phyloP scores from a whole-genome alignment of 805 yeast species.

The Candida methanosorbosa region DNA sequence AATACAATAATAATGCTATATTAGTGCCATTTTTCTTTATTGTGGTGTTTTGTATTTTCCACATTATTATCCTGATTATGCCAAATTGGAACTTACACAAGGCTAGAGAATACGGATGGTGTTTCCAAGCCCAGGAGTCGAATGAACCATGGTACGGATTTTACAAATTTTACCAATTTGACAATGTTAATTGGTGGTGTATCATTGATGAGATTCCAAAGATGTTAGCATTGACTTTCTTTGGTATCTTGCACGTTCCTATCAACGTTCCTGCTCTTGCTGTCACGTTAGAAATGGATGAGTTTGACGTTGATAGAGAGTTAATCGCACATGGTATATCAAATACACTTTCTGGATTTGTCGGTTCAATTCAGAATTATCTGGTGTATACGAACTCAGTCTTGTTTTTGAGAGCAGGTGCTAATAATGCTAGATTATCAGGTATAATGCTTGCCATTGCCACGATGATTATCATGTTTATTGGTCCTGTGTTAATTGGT shows the following conservation, averaged over 20 bases:
- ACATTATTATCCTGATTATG: conserved; percentile 51
- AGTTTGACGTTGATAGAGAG: conserved; percentile 86
- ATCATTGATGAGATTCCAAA: conserved; percentile 71
- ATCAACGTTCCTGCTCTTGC: conserved; percentile 97
- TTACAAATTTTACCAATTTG: conserved; percentile 63
- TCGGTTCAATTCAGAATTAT: conserved; percentile 90
- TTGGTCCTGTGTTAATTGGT: conserved; percentile 91
- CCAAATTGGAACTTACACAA: conserved; percentile 55
- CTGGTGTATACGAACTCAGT: conserved; percentile 92
- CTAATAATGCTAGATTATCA: conserved; percentile 78
- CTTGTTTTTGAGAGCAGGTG: conserved; percentile 89
- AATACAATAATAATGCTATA: conserved; percentile 49
- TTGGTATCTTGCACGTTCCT: conserved; percentile 94
- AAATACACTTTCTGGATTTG: conserved; percentile 71
- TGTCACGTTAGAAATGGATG: conserved; percentile 78
- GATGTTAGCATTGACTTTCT: conserved; percentile 92
- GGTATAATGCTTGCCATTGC: conserved; percentile 85
- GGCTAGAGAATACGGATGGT: conserved; percentile 77
- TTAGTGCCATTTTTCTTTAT: conserved; percentile 79
- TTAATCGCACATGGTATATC: conserved; percentile 92
- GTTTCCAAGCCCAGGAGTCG: conserved; percentile 57
- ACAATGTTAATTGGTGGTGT: conserved; percentile 65
- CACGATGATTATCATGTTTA: conserved; percentile 71
- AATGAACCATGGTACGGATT: conserved; percentile 87
- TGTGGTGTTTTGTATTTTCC: conserved; percentile 59